Percentiles rank a stretch among this genome's conserved stretches.
These are phyloP conservation scores for Cladosporium sp. DNA, from an alignment of 2,329 filamentous ascomycete genomes.

Conservation along the genomic window DNA sequence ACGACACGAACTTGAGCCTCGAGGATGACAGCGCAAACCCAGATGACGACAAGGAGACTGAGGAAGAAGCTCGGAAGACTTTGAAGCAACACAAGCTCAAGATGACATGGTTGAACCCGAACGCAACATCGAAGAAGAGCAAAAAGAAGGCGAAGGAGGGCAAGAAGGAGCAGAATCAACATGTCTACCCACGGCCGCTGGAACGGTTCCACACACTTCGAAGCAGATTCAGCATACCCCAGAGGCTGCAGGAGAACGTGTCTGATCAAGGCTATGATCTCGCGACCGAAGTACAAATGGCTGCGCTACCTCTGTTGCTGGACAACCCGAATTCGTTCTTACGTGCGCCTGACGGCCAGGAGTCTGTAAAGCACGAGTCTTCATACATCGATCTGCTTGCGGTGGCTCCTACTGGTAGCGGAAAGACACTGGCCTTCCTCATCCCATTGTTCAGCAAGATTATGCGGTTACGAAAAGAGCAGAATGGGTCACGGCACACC, in stretches of 20 bases:
- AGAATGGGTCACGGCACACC: slow-evolving; percentile 27
- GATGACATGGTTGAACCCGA: slow-evolving; percentile 34
- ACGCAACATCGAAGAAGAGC: slow-evolving; percentile 42
- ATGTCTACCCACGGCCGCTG: slow-evolving; percentile 78
- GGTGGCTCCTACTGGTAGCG: slow-evolving; percentile 91
- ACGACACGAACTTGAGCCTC: not conserved
- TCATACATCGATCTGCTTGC: slow-evolving; percentile 73
- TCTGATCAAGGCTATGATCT: slow-evolving; percentile 79
- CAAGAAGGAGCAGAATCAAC: slow-evolving; percentile 39
- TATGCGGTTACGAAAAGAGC: slow-evolving; percentile 33
- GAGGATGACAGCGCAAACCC: slow-evolving; percentile 20
- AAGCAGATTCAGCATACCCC: slow-evolving; percentile 70
- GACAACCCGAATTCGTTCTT: slow-evolving; percentile 52
- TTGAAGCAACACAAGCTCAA: slow-evolving; percentile 41
- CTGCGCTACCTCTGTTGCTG: slow-evolving; percentile 76
- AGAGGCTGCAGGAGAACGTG: slow-evolving; percentile 75
- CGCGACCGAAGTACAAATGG: slow-evolving; percentile 93
- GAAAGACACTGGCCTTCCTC: slow-evolving; percentile 92
- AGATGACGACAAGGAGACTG: slow-evolving; percentile 7
- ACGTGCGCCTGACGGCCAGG: slow-evolving; percentile 38
- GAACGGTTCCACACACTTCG: slow-evolving; percentile 74
- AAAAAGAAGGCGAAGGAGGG: slow-evolving; percentile 48
- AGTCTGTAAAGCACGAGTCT: slow-evolving; percentile 31
- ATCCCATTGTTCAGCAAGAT: slow-evolving; percentile 83
- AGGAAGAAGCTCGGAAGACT: slow-evolving; percentile 21